Evolutionary conservation across 1,284 basidiomycete species (phyloP), one percentile per base, ranked within the genome.

Genomic region (Gymnopus androsaceus): DNA sequence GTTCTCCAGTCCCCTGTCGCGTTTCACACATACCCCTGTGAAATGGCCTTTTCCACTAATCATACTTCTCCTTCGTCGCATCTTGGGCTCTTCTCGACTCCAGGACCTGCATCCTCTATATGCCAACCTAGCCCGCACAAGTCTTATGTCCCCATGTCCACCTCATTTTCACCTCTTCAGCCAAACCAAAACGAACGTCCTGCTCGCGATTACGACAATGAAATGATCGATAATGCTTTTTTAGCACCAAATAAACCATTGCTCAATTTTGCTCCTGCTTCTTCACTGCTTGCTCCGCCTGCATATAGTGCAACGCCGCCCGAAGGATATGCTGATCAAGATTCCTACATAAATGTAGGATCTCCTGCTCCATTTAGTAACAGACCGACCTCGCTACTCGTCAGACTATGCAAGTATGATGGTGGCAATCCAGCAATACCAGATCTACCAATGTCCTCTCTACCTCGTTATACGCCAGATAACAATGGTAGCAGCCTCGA

Each of bases 71-170:
- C 41, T 51, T 36, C 41, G 11, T 45, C 27, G 19, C 31, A 19
- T 19, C 60, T 61, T 30, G 40, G 60, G 21, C 64, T 66, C 6
- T 67, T 66, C 47, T 62, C 63, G 21, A 64, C 59, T 31, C 65
- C 67, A n/a, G 66, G 67, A 28, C 66, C 67, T 17, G 63, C 54
- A 28, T 66, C 60, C n/a, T 46, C 58, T 30, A 50, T 57, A 15
- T 31, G 28, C 31, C 31, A 33, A 40, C 50, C 57, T 27, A 47
- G 21, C 49, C 33, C 58, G 12, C 51, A 54, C 21, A 36, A 28
- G 23, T 55, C 46, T 3, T 49, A 38, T 44, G 6, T 45, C 5
- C 23, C 54, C 8, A 25, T 41, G 38, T 21, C 31, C 21, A 4
- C 51, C 45, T 6, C 25, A 17, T 33, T 42, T 23, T n/a, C 23